Evolutionary conservation across 208 protist species (phyloP), one percentile per base, ranked within the genome.

Genomic region (Leishmania guyanensis): DNA sequence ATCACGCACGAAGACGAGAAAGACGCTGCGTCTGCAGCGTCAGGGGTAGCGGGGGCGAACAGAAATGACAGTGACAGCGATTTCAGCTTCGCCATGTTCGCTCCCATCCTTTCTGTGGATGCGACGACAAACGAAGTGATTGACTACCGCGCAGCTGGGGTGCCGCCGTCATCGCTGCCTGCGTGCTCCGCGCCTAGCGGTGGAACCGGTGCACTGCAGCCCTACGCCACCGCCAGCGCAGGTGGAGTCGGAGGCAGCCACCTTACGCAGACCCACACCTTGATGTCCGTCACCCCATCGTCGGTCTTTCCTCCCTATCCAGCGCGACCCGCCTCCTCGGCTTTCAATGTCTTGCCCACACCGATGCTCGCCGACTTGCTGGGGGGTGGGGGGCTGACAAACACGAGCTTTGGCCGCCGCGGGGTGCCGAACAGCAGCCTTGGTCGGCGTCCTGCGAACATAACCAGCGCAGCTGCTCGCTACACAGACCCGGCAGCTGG

Each of bases 61-160:
- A 20, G 14, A 39, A 48, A 26, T 0, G 76, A 22, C 17, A 72
- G 60, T 1, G 68, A 66, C 60, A 53, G 53, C 62, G 68, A 72
- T 39, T 3, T 79, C 20, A 68, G 60, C 48, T 82, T 90, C 26
- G 84, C 84, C 51, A 74, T 81, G 51, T 90, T 90, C 54, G 29
- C 62, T 29, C 87, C 87, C 20, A 72, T 88, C 33, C 77, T 90
- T 64, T 77, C 56, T n/a, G 66, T 90, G 10, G 85, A 89, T 53
- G 50, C 66, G 43, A 50, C 69, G 16, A 85, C 85, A 22, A 75
- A 89, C 33, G 82, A 87, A 53, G 79, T 87, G 4, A 80, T 87
- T 79, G 84, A 84, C 86, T 83, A 84, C 79, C 79, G 84, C 79
- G 53, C 17, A 39, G 33, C 74, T n/a, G 56, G 56, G 36, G 54